Evolutionary conservation across 129 eudicot species (phyloP), one percentile per base, ranked within the genome.

Genomic region (Helianthus tuberosus): DNA sequence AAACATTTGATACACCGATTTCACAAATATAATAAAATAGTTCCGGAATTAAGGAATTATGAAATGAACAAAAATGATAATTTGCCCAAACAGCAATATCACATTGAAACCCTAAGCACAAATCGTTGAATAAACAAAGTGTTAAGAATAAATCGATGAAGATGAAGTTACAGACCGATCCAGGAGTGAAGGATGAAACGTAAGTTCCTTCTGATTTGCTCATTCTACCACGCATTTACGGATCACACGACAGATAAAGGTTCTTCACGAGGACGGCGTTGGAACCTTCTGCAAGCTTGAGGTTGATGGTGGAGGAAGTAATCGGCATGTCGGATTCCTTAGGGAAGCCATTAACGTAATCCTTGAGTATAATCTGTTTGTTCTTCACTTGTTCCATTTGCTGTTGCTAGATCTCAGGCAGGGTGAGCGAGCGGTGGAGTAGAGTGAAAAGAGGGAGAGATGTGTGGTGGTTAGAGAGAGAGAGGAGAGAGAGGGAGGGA

Each of bases 161-260:
- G n/a, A n/a, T n/a, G n/a, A n/a, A n/a, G n/a, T n/a, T n/a, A n/a
- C n/a, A n/a, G n/a, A n/a, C n/a, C n/a, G n/a, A 74, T 47, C 85
- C 87, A 39, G 96, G 91, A 3, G 81, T 83, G 74, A 75, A 89
- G 32, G 87, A 25, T 8, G 17, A 66, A 5, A 78, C 6, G 65
- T 72, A 51, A 69, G 81, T 65, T 5, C 79, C 84, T 8, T 66
- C 47, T 27, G 39, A 12, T 50, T 77, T 78, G 36, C 8, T 79
- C 95, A 89, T 85, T 5, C 78, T 84, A 35, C 5, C 10, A 4
- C 96, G 81, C 91, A 86, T 83, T 80, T 79, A 86, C 10, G 91
- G 89, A 66, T 89, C 96, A 59, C 91, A 89, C 1, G 96, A 89
- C 48, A 89, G 66, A 65, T 81, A 89, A 10, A 86, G 79, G 73